Percentiles rank a stretch among this genome's conserved stretches.
phyloP scores from a whole-genome alignment of 192 early-diverging fungal species.

The Entomortierella parvispora region DNA sequence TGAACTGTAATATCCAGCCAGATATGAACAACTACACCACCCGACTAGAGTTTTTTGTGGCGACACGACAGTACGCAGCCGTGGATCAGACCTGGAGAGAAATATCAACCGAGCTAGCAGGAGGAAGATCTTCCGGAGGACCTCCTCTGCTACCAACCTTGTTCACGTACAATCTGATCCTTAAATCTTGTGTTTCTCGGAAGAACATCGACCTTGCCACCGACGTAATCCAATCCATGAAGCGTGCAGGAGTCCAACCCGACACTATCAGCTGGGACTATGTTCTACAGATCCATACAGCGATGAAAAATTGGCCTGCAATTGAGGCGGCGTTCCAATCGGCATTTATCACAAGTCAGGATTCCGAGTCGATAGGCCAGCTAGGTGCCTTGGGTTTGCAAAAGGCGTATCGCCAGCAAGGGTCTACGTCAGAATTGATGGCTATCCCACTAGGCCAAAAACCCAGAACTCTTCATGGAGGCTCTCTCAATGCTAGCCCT shows the following conservation, averaged over 20 bases:
- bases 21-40: constrained; percentile 45
- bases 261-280: constrained; percentile 46
- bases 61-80: constrained; percentile 18
- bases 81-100: constrained; percentile 41
- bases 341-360: constrained; percentile 19
- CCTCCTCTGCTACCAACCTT: constrained; percentile 23
- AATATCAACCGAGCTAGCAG: constrained; percentile 3
- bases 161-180: constrained; percentile 35
- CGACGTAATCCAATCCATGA: constrained; percentile 32
- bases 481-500: too few species aligned
- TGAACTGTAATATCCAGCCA: constrained; percentile 27
- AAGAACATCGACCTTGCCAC: constrained; percentile 38
- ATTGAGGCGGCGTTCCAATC: constrained; percentile 30
- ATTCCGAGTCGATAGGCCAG: neutral
- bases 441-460: constrained; percentile 35
- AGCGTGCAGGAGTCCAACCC: constrained; percentile 37
- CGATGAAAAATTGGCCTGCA: constrained; percentile 37
- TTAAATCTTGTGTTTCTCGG: constrained; percentile 36
- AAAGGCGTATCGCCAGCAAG: neutral
- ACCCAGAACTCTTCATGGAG: constrained; percentile 28
- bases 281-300: constrained; percentile 36
- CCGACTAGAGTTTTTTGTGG: constrained; percentile 31
- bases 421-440: constrained; percentile 10
- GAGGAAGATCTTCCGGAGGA: neutral
- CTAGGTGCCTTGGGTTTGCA: neutral